Percentiles rank a stretch among this genome's conserved stretches.
Evolutionary conservation across 192 early-diverging fungal species (phyloP).

Genomic region (Coemansia sp.): DNA sequence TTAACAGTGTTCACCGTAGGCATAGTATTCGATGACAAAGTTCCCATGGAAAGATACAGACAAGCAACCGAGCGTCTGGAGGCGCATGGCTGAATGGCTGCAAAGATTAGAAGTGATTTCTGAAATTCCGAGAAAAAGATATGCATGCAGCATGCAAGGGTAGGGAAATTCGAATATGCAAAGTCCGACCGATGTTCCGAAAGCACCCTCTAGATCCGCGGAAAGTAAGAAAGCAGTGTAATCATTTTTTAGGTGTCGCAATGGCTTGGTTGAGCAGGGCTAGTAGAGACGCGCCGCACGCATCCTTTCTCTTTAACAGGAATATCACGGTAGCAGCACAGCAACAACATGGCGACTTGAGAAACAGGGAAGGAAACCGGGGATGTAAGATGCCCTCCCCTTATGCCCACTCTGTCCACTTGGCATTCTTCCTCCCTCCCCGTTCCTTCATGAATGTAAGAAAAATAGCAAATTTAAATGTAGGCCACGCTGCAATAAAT

Average conservation of each 20-base stretch:
- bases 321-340: neutral
- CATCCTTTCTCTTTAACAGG: neutral
- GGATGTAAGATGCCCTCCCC: slow-evolving; percentile 18
- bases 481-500: slow-evolving; percentile 51
- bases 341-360: neutral
- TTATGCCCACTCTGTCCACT: slow-evolving; percentile 15
- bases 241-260: slow-evolving; percentile 1
- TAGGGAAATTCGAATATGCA: slow-evolving; percentile 2
- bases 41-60: too few species aligned
- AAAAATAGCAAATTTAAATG: slow-evolving; percentile 40
- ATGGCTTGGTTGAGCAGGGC: slow-evolving; percentile 12
- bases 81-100: neutral
- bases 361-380: neutral
- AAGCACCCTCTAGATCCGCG: neutral
- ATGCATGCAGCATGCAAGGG: slow-evolving; percentile 7
- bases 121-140: neutral
- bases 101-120: neutral
- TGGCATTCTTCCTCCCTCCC: slow-evolving; percentile 14
- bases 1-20: too few species aligned
- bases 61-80: neutral
- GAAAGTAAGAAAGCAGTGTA: neutral
- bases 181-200: slow-evolving; percentile 11
- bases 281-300: neutral
- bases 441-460: slow-evolving; percentile 33
- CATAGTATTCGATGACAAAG: too few species aligned